A percentile compares a stretch with the other conserved stretches of the same genome.
Evolutionary conservation across 148 eudicot species (phyloP).

Genomic region (Agrostemma githago): DNA sequence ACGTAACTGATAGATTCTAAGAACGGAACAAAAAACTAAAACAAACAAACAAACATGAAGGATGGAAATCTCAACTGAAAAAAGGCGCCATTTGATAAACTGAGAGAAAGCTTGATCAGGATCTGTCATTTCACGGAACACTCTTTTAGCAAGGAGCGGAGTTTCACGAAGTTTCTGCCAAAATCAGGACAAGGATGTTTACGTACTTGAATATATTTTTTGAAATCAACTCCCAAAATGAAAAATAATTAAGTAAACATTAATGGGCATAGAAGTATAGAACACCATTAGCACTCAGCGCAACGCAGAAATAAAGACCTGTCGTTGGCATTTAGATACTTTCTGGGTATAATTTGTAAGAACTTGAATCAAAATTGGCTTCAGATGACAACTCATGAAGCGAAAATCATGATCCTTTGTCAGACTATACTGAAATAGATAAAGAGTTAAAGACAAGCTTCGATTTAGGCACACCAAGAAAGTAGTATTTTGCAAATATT

Average conservation of each 20-base stretch:
- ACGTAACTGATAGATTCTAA: background rate
- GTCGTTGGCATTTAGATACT: background rate
- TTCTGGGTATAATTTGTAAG: background rate
- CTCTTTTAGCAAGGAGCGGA: conserved; percentile 36
- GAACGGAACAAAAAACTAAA: background rate
- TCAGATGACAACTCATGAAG: background rate
- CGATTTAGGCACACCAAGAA: background rate
- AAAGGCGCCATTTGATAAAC: conserved; percentile 37
- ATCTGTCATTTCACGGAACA: conserved; percentile 40
- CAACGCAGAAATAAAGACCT: background rate
- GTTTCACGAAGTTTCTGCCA: conserved; percentile 37
- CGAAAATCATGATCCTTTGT: background rate
- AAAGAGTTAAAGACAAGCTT: conserved; percentile 2
- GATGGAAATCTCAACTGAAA: conserved; percentile 43
- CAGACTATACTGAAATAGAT: background rate
- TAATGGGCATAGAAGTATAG: background rate
- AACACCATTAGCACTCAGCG: background rate
- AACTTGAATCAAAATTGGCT: background rate
- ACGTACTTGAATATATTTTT: background rate
- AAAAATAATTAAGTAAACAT: background rate
- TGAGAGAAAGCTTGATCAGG: conserved; percentile 37
- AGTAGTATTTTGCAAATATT: background rate
- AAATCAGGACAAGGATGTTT: conserved; percentile 7
- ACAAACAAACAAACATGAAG: background rate
- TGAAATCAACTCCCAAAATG: background rate